These are phyloP conservation scores for Alloteropsis semialata DNA, from an alignment of 176 grass and related monocot genomes.

Conservation along the genomic window DNA sequence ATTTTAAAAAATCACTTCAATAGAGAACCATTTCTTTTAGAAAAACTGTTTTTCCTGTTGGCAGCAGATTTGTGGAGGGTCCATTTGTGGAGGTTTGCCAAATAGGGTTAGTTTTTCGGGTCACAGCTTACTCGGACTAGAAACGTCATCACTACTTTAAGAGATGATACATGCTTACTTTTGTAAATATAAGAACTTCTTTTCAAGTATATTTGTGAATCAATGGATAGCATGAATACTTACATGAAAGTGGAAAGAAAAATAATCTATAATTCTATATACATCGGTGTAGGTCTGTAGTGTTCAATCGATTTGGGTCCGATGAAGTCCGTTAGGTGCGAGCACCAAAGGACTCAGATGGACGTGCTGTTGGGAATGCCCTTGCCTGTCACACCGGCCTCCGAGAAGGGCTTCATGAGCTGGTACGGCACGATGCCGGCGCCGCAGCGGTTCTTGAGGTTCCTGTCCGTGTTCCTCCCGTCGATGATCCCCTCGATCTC, in stretches of 20 bases:
- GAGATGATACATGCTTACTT: too few relatives aligned
- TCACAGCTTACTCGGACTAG: too few relatives aligned
- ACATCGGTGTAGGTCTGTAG: not conserved
- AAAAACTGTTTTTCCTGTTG: too few relatives aligned
- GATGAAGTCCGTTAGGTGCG: not conserved
- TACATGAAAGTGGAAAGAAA: not conserved
- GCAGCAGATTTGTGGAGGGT: too few relatives aligned
- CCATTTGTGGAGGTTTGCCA: too few relatives aligned
- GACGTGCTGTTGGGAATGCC: slow-evolving; percentile 81
- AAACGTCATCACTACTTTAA: too few relatives aligned
- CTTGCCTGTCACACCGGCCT: slow-evolving; percentile 45
- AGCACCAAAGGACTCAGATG: slow-evolving; percentile 31
- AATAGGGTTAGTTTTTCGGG: too few relatives aligned
- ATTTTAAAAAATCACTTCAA: too few relatives aligned
- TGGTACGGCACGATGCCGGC: slow-evolving; percentile 71
- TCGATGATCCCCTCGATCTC: slow-evolving; percentile 67
- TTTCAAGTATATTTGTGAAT: too few relatives aligned
- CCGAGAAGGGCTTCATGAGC: slow-evolving; percentile 71
- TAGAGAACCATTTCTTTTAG: too few relatives aligned
- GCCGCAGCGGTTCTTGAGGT: slow-evolving; percentile 59
- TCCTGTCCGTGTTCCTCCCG: slow-evolving; percentile 42
- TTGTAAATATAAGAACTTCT: too few relatives aligned
- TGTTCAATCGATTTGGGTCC: not conserved
- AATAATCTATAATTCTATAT: not conserved
- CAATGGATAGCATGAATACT: not conserved